Conservation (phyloP, 2,329 filamentous ascomycete species). For the Bertia moriformis region DNA sequence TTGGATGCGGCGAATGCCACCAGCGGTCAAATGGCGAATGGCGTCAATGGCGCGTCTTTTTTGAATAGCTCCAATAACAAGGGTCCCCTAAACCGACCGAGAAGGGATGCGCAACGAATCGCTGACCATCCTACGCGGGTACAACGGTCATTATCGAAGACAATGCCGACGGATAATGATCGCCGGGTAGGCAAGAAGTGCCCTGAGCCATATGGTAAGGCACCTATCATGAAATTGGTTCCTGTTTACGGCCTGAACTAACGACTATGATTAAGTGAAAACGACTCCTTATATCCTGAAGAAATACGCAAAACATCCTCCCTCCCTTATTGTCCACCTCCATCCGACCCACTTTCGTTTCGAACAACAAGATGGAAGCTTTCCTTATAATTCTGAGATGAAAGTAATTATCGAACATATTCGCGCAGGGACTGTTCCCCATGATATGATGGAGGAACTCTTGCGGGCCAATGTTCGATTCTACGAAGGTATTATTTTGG, state of each 20-base stretch:
- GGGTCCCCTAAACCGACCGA: neutral
- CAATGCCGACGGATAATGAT: neutral
- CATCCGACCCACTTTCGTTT: slow-evolving; percentile 79
- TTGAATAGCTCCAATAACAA: neutral
- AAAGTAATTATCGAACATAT: slow-evolving; percentile 66
- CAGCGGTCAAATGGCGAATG: neutral
- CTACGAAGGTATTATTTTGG: slow-evolving; percentile 63
- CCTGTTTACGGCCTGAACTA: slow-evolving; percentile 26
- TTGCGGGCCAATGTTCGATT: slow-evolving; percentile 59
- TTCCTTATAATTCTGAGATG: slow-evolving; percentile 88
- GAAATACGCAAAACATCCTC: slow-evolving; percentile 58
- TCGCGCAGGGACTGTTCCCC: slow-evolving; percentile 62
- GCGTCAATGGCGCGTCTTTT: neutral
- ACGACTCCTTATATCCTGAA: slow-evolving; percentile 67
- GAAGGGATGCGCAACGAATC: neutral
- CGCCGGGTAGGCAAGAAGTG: neutral
- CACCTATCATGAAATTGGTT: slow-evolving; percentile 3
- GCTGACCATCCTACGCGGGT: neutral
- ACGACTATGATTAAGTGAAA: slow-evolving; percentile 44
- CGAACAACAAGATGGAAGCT: slow-evolving; percentile 85
- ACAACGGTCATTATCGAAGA: neutral
- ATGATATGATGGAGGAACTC: slow-evolving; percentile 75
- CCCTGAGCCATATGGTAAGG: slow-evolving; percentile 1
- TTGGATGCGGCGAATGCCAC: neutral
- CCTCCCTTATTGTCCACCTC: slow-evolving; percentile 76